phyloP scores from a whole-genome alignment of 768 basidiomycete genomes.

The Macrocybe gigantea region DNA sequence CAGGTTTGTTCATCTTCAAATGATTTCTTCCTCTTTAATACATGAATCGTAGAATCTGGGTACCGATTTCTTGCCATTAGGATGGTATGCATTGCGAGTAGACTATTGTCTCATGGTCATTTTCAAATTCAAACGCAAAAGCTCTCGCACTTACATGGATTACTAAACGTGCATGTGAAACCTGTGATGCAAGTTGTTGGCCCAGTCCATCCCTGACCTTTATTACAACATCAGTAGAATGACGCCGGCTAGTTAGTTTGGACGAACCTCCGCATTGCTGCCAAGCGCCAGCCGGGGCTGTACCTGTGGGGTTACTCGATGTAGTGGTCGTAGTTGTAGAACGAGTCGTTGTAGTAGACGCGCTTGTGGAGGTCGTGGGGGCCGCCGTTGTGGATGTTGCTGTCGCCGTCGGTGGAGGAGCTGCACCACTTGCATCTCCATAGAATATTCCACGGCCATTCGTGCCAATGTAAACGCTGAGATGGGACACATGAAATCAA shows the following conservation, averaged over 20 bases:
- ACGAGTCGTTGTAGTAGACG: slow-evolving; percentile 14
- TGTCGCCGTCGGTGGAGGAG: slow-evolving; percentile 16
- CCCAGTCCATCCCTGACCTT: slow-evolving; percentile 34
- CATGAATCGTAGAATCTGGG: too few species aligned
- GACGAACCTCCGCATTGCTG: slow-evolving; percentile 38
- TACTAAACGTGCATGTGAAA: slow-evolving; percentile 29
- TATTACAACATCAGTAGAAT: neutral
- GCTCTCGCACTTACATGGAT: slow-evolving; percentile 30
- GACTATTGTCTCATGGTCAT: slow-evolving; percentile 16
- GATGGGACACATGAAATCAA: neutral
- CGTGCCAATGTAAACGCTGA: slow-evolving; percentile 56
- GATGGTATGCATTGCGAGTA: slow-evolving; percentile 41
- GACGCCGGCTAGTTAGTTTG: neutral
- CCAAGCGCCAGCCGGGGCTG: slow-evolving; percentile 23
- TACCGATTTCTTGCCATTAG: slow-evolving; percentile 9
- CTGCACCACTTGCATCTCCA: slow-evolving; percentile 31
- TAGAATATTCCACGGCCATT: slow-evolving; percentile 57
- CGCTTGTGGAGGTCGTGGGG: slow-evolving; percentile 8
- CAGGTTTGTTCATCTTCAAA: too few species aligned
- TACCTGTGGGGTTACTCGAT: slow-evolving; percentile 20
- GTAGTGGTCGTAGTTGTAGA: slow-evolving; percentile 14
- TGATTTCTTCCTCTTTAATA: too few species aligned
- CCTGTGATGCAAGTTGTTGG: slow-evolving; percentile 32
- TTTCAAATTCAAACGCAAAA: neutral
- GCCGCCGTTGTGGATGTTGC: slow-evolving; percentile 6